A percentile compares a stretch with the other conserved stretches of the same genome.
Conservation (phyloP, 2,329 filamentous ascomycete species). For the Apiospora pterosperma region DNA sequence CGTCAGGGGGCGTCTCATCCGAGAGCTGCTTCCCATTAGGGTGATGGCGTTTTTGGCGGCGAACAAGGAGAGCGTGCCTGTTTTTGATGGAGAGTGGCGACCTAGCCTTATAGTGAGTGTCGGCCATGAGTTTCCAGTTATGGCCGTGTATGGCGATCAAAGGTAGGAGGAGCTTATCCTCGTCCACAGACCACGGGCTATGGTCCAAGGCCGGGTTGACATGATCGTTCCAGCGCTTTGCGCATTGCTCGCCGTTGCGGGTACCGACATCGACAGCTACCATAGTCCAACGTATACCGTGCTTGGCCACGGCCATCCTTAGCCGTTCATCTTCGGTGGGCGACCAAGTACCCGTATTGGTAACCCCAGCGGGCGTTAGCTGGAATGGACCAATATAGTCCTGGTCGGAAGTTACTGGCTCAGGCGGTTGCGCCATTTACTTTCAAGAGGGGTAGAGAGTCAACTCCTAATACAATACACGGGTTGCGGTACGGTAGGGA, state of each 20-base stretch:
- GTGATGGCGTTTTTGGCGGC: not conserved
- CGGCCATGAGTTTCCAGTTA: not conserved
- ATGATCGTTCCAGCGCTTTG: conserved; percentile 18
- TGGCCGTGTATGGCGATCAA: not conserved
- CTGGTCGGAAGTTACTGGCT: too few relatives aligned
- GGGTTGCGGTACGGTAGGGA: too few relatives aligned
- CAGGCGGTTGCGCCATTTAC: too few relatives aligned
- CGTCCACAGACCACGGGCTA: too few relatives aligned
- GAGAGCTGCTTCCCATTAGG: not conserved
- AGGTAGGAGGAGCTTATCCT: too few relatives aligned
- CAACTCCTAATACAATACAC: not conserved
- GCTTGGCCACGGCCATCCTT: conserved; percentile 9
- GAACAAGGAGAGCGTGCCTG: not conserved
- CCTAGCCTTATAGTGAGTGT: not conserved
- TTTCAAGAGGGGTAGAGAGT: not conserved
- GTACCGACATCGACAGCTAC: conserved; percentile 13
- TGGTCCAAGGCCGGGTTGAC: conserved; percentile 8
- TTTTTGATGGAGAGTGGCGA: not conserved
- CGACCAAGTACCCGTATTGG: conserved; percentile 11
- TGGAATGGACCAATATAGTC: too few relatives aligned
- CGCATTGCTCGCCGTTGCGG: conserved; percentile 17
- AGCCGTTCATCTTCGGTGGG: conserved; percentile 12
- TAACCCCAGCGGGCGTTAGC: too few relatives aligned
- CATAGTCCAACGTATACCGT: conserved; percentile 14
- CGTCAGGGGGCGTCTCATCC: not conserved